Conservation (phyloP, 139 green algal genomes). For the Closterium sp. region DNA sequence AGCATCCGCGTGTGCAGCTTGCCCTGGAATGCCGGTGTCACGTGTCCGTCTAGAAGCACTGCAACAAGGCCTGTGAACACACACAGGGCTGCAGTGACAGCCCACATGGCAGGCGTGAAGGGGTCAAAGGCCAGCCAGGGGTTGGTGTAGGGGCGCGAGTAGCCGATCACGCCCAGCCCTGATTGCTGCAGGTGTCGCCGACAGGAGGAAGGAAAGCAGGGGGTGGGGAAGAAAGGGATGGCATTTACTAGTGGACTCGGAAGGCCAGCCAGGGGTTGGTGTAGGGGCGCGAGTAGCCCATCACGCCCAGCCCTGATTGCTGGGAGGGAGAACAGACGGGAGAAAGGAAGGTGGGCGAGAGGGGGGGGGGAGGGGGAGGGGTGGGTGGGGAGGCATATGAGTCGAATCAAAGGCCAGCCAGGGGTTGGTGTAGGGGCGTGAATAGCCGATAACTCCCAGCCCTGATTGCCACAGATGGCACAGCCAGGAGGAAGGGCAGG, state of each 20-base stretch:
- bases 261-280: neutral
- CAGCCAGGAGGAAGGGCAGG: no score
- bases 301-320: neutral
- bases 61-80: neutral
- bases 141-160: neutral
- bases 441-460: no score
- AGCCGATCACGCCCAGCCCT: neutral
- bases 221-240: no score
- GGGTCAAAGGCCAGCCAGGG: neutral
- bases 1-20: neutral
- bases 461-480: no score
- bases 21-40: neutral
- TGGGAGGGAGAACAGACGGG: neutral
- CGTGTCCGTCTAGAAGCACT: neutral
- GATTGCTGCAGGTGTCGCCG: neutral
- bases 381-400: no score
- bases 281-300: neutral
- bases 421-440: no score
- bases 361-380: no score
- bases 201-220: no score
- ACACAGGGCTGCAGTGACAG: neutral
- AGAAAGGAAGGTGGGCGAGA: no score
- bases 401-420: no score
- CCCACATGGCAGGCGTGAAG: neutral
- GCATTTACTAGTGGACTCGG: no score